Conservation (phyloP, 169 alveolate genomes). For the Haemoproteus tartakovskyi region DNA sequence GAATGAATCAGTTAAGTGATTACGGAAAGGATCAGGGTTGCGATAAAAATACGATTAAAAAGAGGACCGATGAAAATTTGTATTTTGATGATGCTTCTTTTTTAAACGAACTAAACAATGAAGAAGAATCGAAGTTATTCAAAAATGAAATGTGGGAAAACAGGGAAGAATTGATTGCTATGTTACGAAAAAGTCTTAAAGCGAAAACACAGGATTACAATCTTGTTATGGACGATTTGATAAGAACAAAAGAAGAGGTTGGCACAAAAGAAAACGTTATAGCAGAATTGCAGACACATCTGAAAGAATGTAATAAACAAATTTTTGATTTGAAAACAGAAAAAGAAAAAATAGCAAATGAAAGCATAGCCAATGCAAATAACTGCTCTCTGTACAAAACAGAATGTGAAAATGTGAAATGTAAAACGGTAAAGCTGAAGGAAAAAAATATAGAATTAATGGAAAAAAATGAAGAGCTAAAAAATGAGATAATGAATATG, state of each 20-base stretch:
- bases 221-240: slow-evolving; percentile 25
- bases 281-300: slow-evolving; percentile 5
- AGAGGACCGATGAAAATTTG: not conserved
- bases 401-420: slow-evolving; percentile 35
- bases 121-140: slow-evolving; percentile 19
- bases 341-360: slow-evolving; percentile 6
- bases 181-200: slow-evolving; percentile 20
- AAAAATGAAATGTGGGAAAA: slow-evolving; percentile 2
- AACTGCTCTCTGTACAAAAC: slow-evolving; percentile 9
- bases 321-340: slow-evolving; percentile 13
- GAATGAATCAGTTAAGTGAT: too few relatives aligned
- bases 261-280: slow-evolving; percentile 3
- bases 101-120: slow-evolving; percentile 25
- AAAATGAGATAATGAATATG: not conserved
- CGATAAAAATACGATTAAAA: too few relatives aligned
- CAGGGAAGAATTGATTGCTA: slow-evolving; percentile 18
- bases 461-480: slow-evolving; percentile 13
- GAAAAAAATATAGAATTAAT: slow-evolving; percentile 12
- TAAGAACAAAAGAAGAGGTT: slow-evolving; percentile 47
- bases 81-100: slow-evolving; percentile 26
- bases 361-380: not conserved
- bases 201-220: slow-evolving; percentile 36
- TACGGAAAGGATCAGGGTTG: too few relatives aligned
- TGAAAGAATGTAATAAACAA: slow-evolving; percentile 14
- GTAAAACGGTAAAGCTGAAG: slow-evolving; percentile 8